A percentile compares a stretch with the other conserved stretches of the same genome.
Evolutionary conservation across 1,139 yeast genomes (phyloP).

Genomic region (Diutina pseudorugosa): DNA sequence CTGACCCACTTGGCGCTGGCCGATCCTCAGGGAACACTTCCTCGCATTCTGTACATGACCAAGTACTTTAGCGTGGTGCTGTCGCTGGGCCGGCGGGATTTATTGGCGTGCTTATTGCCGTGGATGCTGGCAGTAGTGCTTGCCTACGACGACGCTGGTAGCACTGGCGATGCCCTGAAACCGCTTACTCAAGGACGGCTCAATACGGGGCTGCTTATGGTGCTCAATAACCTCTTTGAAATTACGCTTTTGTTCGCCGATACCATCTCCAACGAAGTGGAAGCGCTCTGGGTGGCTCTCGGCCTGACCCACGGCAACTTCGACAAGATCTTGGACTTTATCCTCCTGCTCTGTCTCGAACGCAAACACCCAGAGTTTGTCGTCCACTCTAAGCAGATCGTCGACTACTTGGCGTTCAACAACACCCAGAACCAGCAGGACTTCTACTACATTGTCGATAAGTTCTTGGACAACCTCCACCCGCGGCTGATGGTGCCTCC

Average conservation of each 20-base stretch:
- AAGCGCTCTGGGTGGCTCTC: constrained; percentile 88
- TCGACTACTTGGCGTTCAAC: constrained; percentile 54
- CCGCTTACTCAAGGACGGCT: constrained; percentile 5
- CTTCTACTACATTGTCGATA: constrained; percentile 45
- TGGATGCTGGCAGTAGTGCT: constrained; percentile 81
- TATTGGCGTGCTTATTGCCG: constrained; percentile 70
- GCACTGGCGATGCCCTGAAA: neutral
- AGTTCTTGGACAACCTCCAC: constrained; percentile 54
- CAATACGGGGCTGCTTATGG: constrained; percentile 59
- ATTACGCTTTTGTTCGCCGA: constrained; percentile 71
- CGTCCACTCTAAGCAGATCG: constrained; percentile 66
- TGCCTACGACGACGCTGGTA: constrained; percentile 17
- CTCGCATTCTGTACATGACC: constrained; percentile 61
- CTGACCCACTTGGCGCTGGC: constrained; percentile 50
- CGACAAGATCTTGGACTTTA: constrained; percentile 58
- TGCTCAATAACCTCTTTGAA: constrained; percentile 69
- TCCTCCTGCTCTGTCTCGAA: constrained; percentile 57
- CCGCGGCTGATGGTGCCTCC: constrained; percentile 87
- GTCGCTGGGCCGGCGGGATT: constrained; percentile 49
- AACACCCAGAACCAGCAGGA: constrained; percentile 35
- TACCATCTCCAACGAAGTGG: constrained; percentile 72
- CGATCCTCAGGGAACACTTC: constrained; percentile 45
- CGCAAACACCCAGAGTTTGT: constrained; percentile 67
- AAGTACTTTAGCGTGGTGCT: constrained; percentile 56
- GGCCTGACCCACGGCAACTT: constrained; percentile 63